These are phyloP conservation scores for Ceratocystis huliohia DNA, from an alignment of 2,329 filamentous ascomycete species.

Conservation along the genomic window DNA sequence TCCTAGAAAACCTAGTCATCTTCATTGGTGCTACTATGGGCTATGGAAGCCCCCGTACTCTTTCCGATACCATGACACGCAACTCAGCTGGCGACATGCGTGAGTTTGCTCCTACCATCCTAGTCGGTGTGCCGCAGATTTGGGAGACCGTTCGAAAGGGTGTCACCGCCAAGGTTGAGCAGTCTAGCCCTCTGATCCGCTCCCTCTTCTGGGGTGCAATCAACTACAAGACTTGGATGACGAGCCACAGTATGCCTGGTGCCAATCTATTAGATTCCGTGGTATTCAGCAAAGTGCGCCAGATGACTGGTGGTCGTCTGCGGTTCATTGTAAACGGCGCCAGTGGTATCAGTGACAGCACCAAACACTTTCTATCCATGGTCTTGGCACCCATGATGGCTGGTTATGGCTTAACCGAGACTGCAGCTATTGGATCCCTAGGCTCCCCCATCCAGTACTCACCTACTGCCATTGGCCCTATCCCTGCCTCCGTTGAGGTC, in stretches of 20 bases:
- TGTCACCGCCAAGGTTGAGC: slow-evolving; percentile 65
- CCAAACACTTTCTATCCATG: slow-evolving; percentile 80
- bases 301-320: slow-evolving; percentile 76
- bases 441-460: slow-evolving; percentile 80
- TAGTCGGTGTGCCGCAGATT: slow-evolving; percentile 89
- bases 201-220: slow-evolving; percentile 64
- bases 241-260: slow-evolving; percentile 49
- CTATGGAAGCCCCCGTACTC: slow-evolving; percentile 80
- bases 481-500: slow-evolving; percentile 65
- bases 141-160: slow-evolving; percentile 98
- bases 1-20: slow-evolving; percentile 81
- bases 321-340: slow-evolving; percentile 91
- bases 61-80: slow-evolving; percentile 72
- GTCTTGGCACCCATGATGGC: slow-evolving; percentile 87
- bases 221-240: slow-evolving; percentile 46
- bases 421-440: slow-evolving; percentile 68
- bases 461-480: slow-evolving; percentile 60
- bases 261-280: slow-evolving; percentile 61
- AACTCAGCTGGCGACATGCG: slow-evolving; percentile 91
- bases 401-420: slow-evolving; percentile 93
- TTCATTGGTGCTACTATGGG: slow-evolving; percentile 87
- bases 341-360: slow-evolving; percentile 77
- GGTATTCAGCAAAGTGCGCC: slow-evolving; percentile 84
- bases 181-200: slow-evolving; percentile 54
- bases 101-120: slow-evolving; percentile 75